These are phyloP conservation scores for Hygrophoropsis aurantiaca DNA, from an alignment of 768 basidiomycete genomes.

Conservation along the genomic window DNA sequence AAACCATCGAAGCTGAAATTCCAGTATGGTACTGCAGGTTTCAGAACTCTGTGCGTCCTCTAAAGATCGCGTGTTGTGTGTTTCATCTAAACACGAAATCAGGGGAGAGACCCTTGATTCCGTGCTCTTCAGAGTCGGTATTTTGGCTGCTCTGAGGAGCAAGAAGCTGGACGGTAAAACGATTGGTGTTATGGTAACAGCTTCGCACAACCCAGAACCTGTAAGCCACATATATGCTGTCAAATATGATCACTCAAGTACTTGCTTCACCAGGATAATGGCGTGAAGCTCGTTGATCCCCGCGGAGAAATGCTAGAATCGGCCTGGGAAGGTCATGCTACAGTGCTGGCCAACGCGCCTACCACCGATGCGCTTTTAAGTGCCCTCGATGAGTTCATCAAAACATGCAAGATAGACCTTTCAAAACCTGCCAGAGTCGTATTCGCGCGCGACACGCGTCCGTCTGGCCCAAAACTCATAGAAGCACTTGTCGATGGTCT, in stretches of 20 bases:
- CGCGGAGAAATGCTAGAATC: slow-evolving; percentile 96
- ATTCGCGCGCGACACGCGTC: slow-evolving; percentile 92
- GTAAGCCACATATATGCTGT: slow-evolving; percentile 40
- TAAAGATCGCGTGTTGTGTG: slow-evolving; percentile 4
- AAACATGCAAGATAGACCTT: slow-evolving; percentile 70
- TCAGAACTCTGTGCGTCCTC: slow-evolving; percentile 77
- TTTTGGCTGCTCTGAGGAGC: slow-evolving; percentile 88
- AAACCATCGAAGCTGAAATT: slow-evolving; percentile 71
- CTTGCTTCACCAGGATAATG: slow-evolving; percentile 74
- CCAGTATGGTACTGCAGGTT: slow-evolving; percentile 93
- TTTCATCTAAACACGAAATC: slow-evolving; percentile 10
- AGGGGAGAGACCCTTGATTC: slow-evolving; percentile 78
- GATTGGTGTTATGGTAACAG: slow-evolving; percentile 98
- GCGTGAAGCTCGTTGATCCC: slow-evolving; percentile 97
- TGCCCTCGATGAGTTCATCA: slow-evolving; percentile 62
- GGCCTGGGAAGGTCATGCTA: slow-evolving; percentile 90
- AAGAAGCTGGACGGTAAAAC: slow-evolving; percentile 88
- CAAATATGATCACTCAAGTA: background rate
- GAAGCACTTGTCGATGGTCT: slow-evolving; percentile 82
- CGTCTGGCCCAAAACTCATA: slow-evolving; percentile 77
- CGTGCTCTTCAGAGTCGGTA: slow-evolving; percentile 91
- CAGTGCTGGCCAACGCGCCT: slow-evolving; percentile 79
- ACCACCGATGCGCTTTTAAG: slow-evolving; percentile 72
- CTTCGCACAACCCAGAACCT: slow-evolving; percentile 98
- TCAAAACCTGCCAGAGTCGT: slow-evolving; percentile 78